Evolutionary conservation across 2,329 filamentous ascomycete species (phyloP).

Genomic region (Thielaviopsis punctulata): DNA sequence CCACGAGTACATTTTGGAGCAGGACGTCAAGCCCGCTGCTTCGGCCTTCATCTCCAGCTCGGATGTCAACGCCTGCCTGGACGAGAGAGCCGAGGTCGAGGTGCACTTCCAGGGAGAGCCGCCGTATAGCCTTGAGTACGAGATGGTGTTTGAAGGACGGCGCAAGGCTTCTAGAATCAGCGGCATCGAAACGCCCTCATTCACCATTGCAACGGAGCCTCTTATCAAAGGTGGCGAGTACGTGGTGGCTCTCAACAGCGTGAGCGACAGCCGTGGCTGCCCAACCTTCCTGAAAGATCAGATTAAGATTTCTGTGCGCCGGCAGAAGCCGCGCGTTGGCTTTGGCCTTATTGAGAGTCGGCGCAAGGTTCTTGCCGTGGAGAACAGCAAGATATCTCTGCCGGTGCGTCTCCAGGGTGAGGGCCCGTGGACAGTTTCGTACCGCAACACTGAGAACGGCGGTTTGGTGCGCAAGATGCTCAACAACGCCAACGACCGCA

Average conservation of each 20-base stretch:
- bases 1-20: slow-evolving; percentile 50
- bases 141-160: slow-evolving; percentile 78
- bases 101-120: slow-evolving; percentile 64
- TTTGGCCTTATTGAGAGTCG: slow-evolving; percentile 79
- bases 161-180: slow-evolving; percentile 50
- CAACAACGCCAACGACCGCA: slow-evolving; percentile 44
- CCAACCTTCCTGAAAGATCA: slow-evolving; percentile 74
- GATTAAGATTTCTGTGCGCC: slow-evolving; percentile 67
- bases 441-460: slow-evolving; percentile 38
- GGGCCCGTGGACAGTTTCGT: slow-evolving; percentile 66
- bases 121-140: slow-evolving; percentile 83
- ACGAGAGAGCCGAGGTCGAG: slow-evolving; percentile 59
- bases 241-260: slow-evolving; percentile 64
- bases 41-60: slow-evolving; percentile 52
- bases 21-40: slow-evolving; percentile 85
- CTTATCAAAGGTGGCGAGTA: slow-evolving; percentile 78
- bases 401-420: slow-evolving; percentile 77
- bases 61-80: slow-evolving; percentile 57
- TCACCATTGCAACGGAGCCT: slow-evolving; percentile 58
- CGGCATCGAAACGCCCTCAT: slow-evolving; percentile 43
- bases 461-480: slow-evolving; percentile 29
- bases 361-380: slow-evolving; percentile 55
- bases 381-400: slow-evolving; percentile 54
- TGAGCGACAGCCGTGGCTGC: slow-evolving; percentile 75
- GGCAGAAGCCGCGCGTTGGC: slow-evolving; percentile 69